A percentile compares a stretch with the other conserved stretches of the same genome.
These are phyloP conservation scores for Aspergillus sp. DNA, from an alignment of 2,329 filamentous ascomycete species.

Conservation along the genomic window DNA sequence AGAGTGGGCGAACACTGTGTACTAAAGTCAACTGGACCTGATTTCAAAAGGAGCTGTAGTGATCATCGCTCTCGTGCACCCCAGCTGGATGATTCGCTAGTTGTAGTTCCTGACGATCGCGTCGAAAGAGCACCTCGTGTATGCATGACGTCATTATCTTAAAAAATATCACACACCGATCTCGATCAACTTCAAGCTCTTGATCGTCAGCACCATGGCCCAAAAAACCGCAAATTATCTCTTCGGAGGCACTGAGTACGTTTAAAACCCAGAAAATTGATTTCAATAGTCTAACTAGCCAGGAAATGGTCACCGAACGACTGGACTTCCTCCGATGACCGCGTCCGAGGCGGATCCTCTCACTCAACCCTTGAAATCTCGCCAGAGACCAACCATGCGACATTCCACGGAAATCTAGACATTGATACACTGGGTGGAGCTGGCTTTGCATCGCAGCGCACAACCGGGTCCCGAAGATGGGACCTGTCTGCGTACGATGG, in stretches of 20 bases:
- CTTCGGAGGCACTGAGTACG: slow-evolving; percentile 18
- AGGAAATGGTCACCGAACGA: slow-evolving; percentile 32
- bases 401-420: slow-evolving; percentile 70
- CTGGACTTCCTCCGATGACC: slow-evolving; percentile 73
- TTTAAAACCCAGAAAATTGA: too few species aligned
- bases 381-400: slow-evolving; percentile 39
- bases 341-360: slow-evolving; percentile 73
- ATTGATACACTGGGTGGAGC: slow-evolving; percentile 74
- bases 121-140: too few species aligned
- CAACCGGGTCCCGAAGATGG: slow-evolving; percentile 58
- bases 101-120: too few species aligned
- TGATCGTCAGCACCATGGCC: neutral
- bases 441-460: slow-evolving; percentile 78
- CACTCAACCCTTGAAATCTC: slow-evolving; percentile 50
- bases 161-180: too few species aligned
- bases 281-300: neutral
- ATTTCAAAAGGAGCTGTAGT: too few species aligned
- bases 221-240: neutral
- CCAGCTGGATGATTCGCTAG: too few species aligned
- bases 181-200: too few species aligned
- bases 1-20: too few species aligned
- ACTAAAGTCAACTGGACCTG: too few species aligned
- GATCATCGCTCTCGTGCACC: too few species aligned
- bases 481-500: slow-evolving; percentile 66
- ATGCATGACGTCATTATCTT: too few species aligned